These are phyloP conservation scores for Trichosporon sp. DNA, from an alignment of 1,284 basidiomycete species.

Conservation along the genomic window DNA sequence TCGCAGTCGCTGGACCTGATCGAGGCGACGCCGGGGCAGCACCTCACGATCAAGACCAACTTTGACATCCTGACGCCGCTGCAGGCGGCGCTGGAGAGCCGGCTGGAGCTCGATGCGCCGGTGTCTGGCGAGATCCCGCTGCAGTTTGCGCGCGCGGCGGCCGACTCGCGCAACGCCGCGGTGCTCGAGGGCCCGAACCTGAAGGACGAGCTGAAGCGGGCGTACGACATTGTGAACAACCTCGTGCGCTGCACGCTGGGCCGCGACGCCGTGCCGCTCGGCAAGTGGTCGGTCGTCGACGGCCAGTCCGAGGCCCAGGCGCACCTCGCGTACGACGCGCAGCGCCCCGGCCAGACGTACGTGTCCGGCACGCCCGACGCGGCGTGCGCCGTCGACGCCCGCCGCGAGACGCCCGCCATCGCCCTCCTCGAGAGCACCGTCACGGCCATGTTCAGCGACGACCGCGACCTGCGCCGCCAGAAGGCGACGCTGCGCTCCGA, in stretches of 20 bases:
- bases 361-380: neutral
- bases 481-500: neutral
- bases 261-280: neutral
- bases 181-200: neutral
- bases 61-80: neutral
- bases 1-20: neutral
- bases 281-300: neutral
- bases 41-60: neutral
- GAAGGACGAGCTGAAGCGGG: neutral
- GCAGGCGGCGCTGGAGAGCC: neutral
- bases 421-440: neutral
- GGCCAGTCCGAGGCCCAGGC: neutral
- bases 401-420: neutral
- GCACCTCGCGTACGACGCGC: neutral
- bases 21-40: neutral
- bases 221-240: conserved; percentile 1
- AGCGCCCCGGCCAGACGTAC: neutral
- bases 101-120: neutral
- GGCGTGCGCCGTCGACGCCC: neutral
- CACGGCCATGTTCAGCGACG: neutral
- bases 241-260: neutral
- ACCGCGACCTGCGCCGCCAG: neutral
- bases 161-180: neutral
- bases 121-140: neutral
- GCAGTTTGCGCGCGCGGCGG: neutral